Evolutionary conservation across 2,329 filamentous ascomycete genomes (phyloP), one percentile per base, ranked within the genome.

Genomic region (Immersiporthe knoxdaviesiana): DNA sequence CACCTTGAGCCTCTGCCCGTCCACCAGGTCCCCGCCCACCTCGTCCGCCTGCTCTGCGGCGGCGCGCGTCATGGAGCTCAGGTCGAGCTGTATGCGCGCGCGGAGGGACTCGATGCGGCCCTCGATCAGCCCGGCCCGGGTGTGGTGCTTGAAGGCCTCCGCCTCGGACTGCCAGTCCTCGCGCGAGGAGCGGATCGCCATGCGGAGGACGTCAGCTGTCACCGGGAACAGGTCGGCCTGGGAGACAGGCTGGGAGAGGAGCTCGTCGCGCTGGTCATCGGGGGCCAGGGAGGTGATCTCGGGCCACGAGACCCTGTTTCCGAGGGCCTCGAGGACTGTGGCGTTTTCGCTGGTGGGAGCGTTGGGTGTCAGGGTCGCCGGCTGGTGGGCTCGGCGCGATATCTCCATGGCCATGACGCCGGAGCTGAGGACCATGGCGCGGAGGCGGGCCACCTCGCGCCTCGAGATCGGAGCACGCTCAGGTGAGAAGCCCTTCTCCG

Each of bases 351-450:
- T 68, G 21, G 72, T 68, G 21, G 72, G 39, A 3, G 70, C 71
- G 18, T 78, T 77, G 0, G 77, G 72, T 37, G 80, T 79, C 0
- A 83, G 77, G 24, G 79, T 77, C 63, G 79, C 79, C 12, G 78
- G 76, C 47, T 84, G 83, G 59, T 90, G 80, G 4, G 91, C 89
- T 61, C 91, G 87, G 4, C 89, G 86, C 37, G 85, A 84, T 67
- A 97, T 92, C 76, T 96, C 92, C 75, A 90, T 90, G 0, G 95
- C 94, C 80, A 97, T 97, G 76, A 97, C 90, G n/a, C 94, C 94
- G 0, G 93, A 93, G 72, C 90, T 92, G 30, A 97, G 83, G 54
- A 97, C 87, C 11, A 97, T 84, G 0, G 93, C 88, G 68, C 89
- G 87, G 2, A 94, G 85, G n/a, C 93, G 90, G 21, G 92, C 91